These are phyloP conservation scores for Hemisphaericaspora xylanilytica DNA, from an alignment of 1,139 yeast species.

Conservation along the genomic window DNA sequence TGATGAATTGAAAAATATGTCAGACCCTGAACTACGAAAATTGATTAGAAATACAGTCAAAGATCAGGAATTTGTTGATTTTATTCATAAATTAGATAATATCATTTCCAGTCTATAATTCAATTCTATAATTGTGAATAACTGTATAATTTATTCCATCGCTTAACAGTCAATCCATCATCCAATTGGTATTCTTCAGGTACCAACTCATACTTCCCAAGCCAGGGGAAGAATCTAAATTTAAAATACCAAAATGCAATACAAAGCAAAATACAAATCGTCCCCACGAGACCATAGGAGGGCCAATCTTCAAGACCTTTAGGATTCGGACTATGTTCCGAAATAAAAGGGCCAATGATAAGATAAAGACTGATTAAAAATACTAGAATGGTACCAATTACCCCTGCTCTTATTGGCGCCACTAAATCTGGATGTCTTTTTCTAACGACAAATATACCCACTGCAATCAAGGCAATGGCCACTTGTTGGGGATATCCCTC, in stretches of 20 bases:
- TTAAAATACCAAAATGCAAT: slow-evolving; percentile 48
- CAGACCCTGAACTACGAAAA: slow-evolving; percentile 14
- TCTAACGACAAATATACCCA: slow-evolving; percentile 53
- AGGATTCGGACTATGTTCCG: slow-evolving; percentile 38
- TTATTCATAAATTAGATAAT: slow-evolving; percentile 12
- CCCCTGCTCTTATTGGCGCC: slow-evolving; percentile 51
- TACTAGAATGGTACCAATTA: slow-evolving; percentile 43
- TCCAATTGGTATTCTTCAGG: slow-evolving; percentile 37
- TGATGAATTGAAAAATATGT: slow-evolving; percentile 11
- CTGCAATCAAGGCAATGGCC: slow-evolving; percentile 46
- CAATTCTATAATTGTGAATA: slow-evolving; percentile 6
- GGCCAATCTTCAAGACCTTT: slow-evolving; percentile 47
- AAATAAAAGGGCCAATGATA: slow-evolving; percentile 46
- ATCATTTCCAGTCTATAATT: slow-evolving; percentile 5
- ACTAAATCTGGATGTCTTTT: slow-evolving; percentile 41
- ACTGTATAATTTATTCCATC: slow-evolving; percentile 35
- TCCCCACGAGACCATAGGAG: slow-evolving; percentile 47
- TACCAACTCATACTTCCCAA: slow-evolving; percentile 41
- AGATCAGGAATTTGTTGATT: slow-evolving; percentile 10
- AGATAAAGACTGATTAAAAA: slow-evolving; percentile 40
- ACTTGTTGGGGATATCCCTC: slow-evolving; percentile 69
- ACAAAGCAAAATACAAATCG: slow-evolving; percentile 33
- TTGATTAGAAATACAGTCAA: slow-evolving; percentile 13
- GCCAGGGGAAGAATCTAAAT: slow-evolving; percentile 45
- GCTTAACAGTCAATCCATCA: slow-evolving; percentile 56